Base-by-base conservation (phyloP, 108 stramenopile species). In the Pseudonitzschia multistriata region DNA sequence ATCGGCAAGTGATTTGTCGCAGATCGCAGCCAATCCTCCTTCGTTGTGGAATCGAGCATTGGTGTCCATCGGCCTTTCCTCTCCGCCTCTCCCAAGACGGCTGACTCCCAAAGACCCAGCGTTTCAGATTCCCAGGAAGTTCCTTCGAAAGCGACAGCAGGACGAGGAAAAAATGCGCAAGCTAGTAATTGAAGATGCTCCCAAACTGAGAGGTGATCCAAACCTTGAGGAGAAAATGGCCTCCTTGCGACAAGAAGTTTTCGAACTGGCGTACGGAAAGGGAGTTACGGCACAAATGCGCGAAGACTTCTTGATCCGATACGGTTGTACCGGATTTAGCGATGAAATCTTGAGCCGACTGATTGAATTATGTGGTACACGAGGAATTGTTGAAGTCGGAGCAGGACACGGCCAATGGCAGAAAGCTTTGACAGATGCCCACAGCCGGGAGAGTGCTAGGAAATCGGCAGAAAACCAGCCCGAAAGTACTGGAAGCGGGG, bases 401-500 rank as follows among this genome's bases (percentile, higher is more conserved):
- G 88, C 90, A 0, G 92, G 92, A 19, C 83, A 91, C 73, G 92
- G 92, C 22, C 92, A 93, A 76, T 93, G 92, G 92, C 77, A 84
- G 11, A 62, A 86, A 33, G 88, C 81, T 22, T 55, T 89, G 56
- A 62, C 35, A 10, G 83, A 89, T 55, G 68, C 69, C 13, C 80
- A 80, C 25, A 52, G 24, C 17, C 31, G 31, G 1, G 66, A 21
- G 8, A 39, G 29, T 36, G 21, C 30, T 30, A 21, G 30, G 27
- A 27, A n/a, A 19, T 11, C n/a, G 5, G 3, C 3, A 35, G 14
- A 39, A 31, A 49, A 78, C 22, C 30, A 69, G 17, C 21, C 48
- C 17, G 45, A 57, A 45, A 56, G 69, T 48, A 71, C 67, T 37
- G 25, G 15, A 19, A 68, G 17, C 50, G 80, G 84, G 62, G 6